Evolutionary conservation across 2,329 filamentous ascomycete genomes (phyloP), one percentile per base, ranked within the genome.

Genomic region (Alternaria novae-zelandiae): DNA sequence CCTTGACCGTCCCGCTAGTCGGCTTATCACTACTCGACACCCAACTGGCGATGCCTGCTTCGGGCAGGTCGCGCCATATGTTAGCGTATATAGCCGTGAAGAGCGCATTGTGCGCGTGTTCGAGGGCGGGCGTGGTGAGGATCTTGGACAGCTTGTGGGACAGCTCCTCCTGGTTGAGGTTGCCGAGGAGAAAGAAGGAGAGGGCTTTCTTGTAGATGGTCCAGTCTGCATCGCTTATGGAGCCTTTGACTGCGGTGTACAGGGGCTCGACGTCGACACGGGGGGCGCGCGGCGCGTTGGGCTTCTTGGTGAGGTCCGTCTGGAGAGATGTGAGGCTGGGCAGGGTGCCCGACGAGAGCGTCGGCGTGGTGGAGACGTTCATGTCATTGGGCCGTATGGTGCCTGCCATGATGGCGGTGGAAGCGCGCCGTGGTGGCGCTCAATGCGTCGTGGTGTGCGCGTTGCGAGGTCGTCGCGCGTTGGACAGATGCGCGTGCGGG

Each of bases 1-100:
- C 84, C 70, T 90, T 88, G 5, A 92, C 91, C 15, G 95, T 91
- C 2, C 94, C 55, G 88, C 86, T 44, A 82, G 60, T 89, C 53
- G 88, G 89, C 17, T 95, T 97, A 65, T 96, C 95, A 66, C 87
- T 88, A 32, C 87, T 87, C 43, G 86, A 86, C 51, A 90, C 88
- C 87, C 87, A 90, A 70, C 83, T 85, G 64, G 88, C 88, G 62
- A 89, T 86, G 46, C 87, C 87, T 61, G 87, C 85, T 57, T 88
- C 86, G 2, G 88, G 88, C 30, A 86, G 80, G 72, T 90, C 88
- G 72, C 88, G 84, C 63, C 81, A 82, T 21, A 85, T 81, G 70
- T 90, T 90, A 21, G 83, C 85, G 66, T 86, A 86, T 53, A 90
- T 83, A 21, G 86, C 86, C 70, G 84, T 83, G 62, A 90, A 76